Percentiles rank a stretch among this genome's conserved stretches.
Conservation (phyloP, 2,329 filamentous ascomycete genomes). For the Colletotrichum endophyticum region DNA sequence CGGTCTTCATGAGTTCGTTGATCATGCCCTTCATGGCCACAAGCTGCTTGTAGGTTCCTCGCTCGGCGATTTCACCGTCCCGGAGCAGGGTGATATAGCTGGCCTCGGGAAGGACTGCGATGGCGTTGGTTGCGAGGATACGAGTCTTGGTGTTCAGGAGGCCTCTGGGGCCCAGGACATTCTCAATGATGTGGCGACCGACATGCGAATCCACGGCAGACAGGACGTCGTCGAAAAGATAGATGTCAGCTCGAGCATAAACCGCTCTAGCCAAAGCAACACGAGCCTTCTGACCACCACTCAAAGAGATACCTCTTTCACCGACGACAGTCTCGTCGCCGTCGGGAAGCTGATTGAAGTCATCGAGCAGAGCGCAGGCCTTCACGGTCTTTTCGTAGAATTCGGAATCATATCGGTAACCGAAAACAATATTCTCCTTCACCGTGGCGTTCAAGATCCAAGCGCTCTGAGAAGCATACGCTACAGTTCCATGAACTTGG, state of each 20-base stretch:
- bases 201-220: slow-evolving; percentile 99
- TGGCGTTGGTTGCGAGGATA: slow-evolving; percentile 93
- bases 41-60: slow-evolving; percentile 88
- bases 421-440: slow-evolving; percentile 96
- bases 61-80: slow-evolving; percentile 83
- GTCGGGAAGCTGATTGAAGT: slow-evolving; percentile 91
- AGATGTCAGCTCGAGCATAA: slow-evolving; percentile 95
- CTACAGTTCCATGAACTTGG: slow-evolving; percentile 78
- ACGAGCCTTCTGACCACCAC: slow-evolving; percentile 94
- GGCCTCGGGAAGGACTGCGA: slow-evolving; percentile 86
- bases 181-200: slow-evolving; percentile 91
- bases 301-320: slow-evolving; percentile 94
- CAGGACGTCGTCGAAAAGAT: slow-evolving; percentile 90
- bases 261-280: slow-evolving; percentile 92
- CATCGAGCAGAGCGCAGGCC: slow-evolving; percentile 88
- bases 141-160: slow-evolving; percentile 86
- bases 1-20: slow-evolving; percentile 80
- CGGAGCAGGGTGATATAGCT: slow-evolving; percentile 87
- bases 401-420: slow-evolving; percentile 87
- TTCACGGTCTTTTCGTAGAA: slow-evolving; percentile 95
- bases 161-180: slow-evolving; percentile 86
- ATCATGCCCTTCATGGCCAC: slow-evolving; percentile 95
- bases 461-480: slow-evolving; percentile 90
- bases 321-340: slow-evolving; percentile 97
- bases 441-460: slow-evolving; percentile 99